Evolutionary conservation across 345 rosid species (phyloP), one percentile per base, ranked within the genome.

Genomic region (Ceriops decandra): DNA sequence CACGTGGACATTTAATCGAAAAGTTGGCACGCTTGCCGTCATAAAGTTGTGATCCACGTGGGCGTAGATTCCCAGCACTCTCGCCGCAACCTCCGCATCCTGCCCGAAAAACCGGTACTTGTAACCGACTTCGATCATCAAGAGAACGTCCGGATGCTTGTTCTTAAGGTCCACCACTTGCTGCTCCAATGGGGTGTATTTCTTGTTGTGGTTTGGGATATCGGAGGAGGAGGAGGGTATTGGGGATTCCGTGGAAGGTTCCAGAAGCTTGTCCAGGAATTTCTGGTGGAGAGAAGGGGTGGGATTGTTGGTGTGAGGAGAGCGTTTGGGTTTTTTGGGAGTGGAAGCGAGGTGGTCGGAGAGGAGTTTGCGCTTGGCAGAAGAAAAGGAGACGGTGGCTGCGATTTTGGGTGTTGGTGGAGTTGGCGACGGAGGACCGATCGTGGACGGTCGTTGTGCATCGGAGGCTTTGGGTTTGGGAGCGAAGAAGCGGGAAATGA

Each of bases 61-160:
- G n/a, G 96, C 88, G 51, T 83, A 93, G 22, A 93, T 88, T 3
- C 97, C 93, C 74, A 93, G 69, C 28, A 85, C 90, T 54, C 83
- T 80, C 6, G 95, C 87, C 2, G 98, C 98, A 0, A 85, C 72
- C 69, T 82, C 95, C 0, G 97, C 97, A 31, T 93, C 98, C 4
- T 87, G 86, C 47, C 97, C 98, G n/a, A 93, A 93, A 73, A 93
- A 93, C 11, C 96, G 82, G 54, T 80, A 91, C 87, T 82, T 85
- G 83, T 93, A 93, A 63, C 97, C 98, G 54, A 93, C 98, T 79
- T 93, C 96, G 42, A 91, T 80, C 98, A 93, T 91, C 75, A 93
- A 74, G 27, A 93, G 79, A 31, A 93, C 93, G 56, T 91, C 97
- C 0, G 90, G 88, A 62, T 91, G 76, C 62, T 76, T 83, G 31